Evolutionary conservation across 1,284 basidiomycete genomes (phyloP), one percentile per base, ranked within the genome.

Genomic region (Sanghuangporus sanghuang): DNA sequence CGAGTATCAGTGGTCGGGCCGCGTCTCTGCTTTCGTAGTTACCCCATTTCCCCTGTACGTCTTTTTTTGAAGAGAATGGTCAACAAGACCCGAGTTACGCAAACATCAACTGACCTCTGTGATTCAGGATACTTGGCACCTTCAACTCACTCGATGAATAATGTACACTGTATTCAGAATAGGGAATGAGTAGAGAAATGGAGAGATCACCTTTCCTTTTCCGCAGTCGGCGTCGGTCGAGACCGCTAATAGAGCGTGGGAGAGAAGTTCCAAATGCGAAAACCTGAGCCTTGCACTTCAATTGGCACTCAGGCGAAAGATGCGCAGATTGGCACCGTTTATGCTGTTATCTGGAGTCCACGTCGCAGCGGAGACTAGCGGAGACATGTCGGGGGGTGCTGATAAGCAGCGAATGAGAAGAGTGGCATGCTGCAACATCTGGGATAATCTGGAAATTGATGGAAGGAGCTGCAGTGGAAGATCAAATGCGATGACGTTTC

Each of bases 401-500:
- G 52, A 53, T 16, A 21, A 36, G 18, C 6, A 23, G 39, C 55
- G 55, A 40, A 57, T 57, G 39, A 23, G 27, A 27, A 36, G 55
- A 23, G 39, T 12, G 39, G 18, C n/a, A 42, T 16, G 38, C 18
- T 57, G 56, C 18, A 11, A 48, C n/a, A 23, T 9, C 21, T 7
- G 7, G 16, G 36, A 14, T 16, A 12, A 54, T 38, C 53, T 54
- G 18, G 53, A 54, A 54, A 54, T 32, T 54, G 53, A 38, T 52
- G 21, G n/a, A 52, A 52, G 14, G 27, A 49, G 18, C 21, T 23
- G 18, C 3, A 42, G 40, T n/a, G 14, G 16, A 50, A 50, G 21
- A 14, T n/a, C 16, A 49, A 16, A 9, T 21, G 48, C 48, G 55
- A 59, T 59, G 57, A 59, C 57, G 57, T 59, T 59, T 49, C 57